These are phyloP conservation scores for Cyclotella distinguenda DNA, from an alignment of 108 stramenopile genomes.

Conservation along the genomic window DNA sequence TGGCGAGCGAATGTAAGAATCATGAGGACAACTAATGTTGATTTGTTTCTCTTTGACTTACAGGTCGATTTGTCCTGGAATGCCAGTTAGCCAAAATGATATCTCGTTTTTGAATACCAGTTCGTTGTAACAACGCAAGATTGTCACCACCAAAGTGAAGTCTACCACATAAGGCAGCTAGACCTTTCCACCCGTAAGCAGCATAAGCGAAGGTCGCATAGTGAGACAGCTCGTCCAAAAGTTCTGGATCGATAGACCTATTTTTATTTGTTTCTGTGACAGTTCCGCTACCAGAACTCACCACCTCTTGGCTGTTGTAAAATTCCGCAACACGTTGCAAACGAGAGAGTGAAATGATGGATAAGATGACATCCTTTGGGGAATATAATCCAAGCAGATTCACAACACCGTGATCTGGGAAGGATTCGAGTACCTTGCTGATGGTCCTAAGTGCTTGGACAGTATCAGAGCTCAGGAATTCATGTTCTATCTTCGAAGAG, in stretches of 20 bases:
- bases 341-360: slow-evolving; percentile 44
- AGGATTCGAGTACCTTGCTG: slow-evolving; percentile 45
- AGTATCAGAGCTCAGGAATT: slow-evolving; percentile 52
- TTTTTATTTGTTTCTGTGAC: background rate
- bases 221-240: slow-evolving; percentile 60
- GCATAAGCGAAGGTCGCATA: slow-evolving; percentile 61
- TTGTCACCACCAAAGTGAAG: slow-evolving; percentile 58
- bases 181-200: slow-evolving; percentile 74
- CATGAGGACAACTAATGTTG: too few relatives aligned
- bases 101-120: slow-evolving; percentile 49
- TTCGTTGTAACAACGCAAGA: slow-evolving; percentile 45
- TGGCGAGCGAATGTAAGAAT: background rate
- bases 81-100: slow-evolving; percentile 57
- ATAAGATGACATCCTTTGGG: slow-evolving; percentile 46
- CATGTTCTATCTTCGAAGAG: slow-evolving; percentile 48
- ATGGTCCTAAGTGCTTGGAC: slow-evolving; percentile 56
- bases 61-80: slow-evolving; percentile 53
- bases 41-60: too few relatives aligned
- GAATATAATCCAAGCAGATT: slow-evolving; percentile 48
- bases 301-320: slow-evolving; percentile 20
- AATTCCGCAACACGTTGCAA: slow-evolving; percentile 42
- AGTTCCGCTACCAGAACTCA: slow-evolving; percentile 11
- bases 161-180: slow-evolving; percentile 53
- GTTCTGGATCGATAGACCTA: slow-evolving; percentile 25
- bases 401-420: slow-evolving; percentile 66